Evolutionary conservation across 306 rosid species (phyloP).

Genomic region (Bauhinia variegata): DNA sequence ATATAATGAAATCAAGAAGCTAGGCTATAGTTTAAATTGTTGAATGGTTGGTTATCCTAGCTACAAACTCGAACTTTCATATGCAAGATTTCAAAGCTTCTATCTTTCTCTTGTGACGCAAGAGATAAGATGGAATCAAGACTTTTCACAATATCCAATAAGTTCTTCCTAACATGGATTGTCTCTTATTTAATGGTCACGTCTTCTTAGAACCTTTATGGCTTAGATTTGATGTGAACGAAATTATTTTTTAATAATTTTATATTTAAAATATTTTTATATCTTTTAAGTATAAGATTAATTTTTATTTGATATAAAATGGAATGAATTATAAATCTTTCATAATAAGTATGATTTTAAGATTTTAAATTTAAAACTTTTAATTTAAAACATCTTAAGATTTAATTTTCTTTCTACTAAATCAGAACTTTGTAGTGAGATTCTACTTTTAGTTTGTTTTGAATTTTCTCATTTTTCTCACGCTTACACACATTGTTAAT

Average conservation of each 20-base stretch:
- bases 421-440: no score
- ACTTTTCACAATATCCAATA: conserved; percentile 36
- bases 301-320: no score
- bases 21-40: conserved; percentile 17
- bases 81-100: conserved; percentile 37
- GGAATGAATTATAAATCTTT: no score
- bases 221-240: conserved; percentile 21
- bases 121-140: conserved; percentile 64
- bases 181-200: conserved; percentile 55
- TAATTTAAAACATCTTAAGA: no score
- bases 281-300: no score
- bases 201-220: conserved; percentile 39
- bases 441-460: conserved; percentile 40
- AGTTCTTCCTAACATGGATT: conserved; percentile 16
- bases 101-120: conserved; percentile 42
- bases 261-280: no score
- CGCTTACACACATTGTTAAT: neutral
- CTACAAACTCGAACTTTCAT: conserved; percentile 28
- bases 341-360: no score
- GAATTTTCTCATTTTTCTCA: conserved; percentile 6
- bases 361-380: no score
- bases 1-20: neutral
- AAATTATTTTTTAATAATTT: no score
- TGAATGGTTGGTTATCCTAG: conserved; percentile 28
- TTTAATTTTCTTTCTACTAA: no score